Evolutionary conservation across 148 eudicot species (phyloP).

Genomic region (Suaeda aralocaspica): DNA sequence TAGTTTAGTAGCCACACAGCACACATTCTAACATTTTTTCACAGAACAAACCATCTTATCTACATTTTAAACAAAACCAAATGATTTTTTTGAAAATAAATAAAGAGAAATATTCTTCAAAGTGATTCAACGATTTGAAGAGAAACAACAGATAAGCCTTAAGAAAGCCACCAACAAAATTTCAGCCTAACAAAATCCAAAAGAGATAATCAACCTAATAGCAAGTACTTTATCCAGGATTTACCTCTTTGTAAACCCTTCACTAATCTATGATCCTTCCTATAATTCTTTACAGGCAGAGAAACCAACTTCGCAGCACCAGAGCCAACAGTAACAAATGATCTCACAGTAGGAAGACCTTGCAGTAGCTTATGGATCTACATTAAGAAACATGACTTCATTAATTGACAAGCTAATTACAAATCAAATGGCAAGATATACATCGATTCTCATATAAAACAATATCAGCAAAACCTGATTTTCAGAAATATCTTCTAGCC

Average conservation of each 20-base stretch:
- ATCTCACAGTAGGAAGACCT: slow-evolving; percentile 81
- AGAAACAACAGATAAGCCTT: not conserved
- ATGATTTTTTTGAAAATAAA: not conserved
- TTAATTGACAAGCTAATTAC: too few species aligned
- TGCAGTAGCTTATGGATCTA: slow-evolving; percentile 75
- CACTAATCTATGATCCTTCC: slow-evolving; percentile 71
- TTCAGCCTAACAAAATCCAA: slow-evolving; percentile 2
- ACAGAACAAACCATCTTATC: slow-evolving; percentile 1
- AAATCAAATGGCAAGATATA: slow-evolving; percentile 2
- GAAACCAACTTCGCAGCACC: slow-evolving; percentile 89
- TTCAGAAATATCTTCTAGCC: slow-evolving; percentile 95
- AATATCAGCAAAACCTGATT: slow-evolving; percentile 59
- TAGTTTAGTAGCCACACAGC: not conserved
- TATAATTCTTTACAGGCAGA: slow-evolving; percentile 74
- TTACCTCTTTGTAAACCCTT: slow-evolving; percentile 98
- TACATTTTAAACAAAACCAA: not conserved
- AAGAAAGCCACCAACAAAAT: not conserved
- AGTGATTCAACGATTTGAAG: not conserved
- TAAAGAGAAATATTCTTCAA: too few species aligned
- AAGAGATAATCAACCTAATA: slow-evolving; percentile 13
- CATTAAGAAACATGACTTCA: slow-evolving; percentile 12
- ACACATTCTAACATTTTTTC: not conserved
- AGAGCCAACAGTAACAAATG: slow-evolving; percentile 86
- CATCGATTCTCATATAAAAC: slow-evolving; percentile 13
- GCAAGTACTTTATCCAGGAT: slow-evolving; percentile 2